Base-by-base conservation (phyloP, 1,139 yeast genomes). In the Entelexis sorbosivorans region DNA sequence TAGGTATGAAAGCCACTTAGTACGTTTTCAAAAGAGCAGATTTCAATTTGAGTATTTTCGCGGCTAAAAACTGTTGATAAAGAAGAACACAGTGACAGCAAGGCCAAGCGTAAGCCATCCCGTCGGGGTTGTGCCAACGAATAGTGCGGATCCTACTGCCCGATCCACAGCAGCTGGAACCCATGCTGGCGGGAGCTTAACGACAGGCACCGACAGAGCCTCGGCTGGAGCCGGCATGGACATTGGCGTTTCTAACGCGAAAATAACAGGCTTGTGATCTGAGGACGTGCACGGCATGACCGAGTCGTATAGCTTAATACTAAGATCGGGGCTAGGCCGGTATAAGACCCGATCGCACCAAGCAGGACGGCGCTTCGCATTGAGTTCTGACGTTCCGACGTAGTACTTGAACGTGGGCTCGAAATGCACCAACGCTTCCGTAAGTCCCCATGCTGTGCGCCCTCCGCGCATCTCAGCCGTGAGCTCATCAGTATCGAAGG, bases 331-430 rank as follows among this genome's bases (percentile, higher is more conserved):
- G 6, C 49, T 28, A 3, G 28, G 22, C 8, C 56, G 33, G 60
- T 70, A 85, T 44, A 88, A 63, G 3, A 88, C 77, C 49, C 96
- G 69, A 63, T 88, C 96, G 65, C 96, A 87, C 95, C 95, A 88
- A 3, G 95, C 82, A 0, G 96, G 94, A 2, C 72, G 70, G 53
- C 96, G 68, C 57, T 78, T 81, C 5, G 65, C 49, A 57, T 78
- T 76, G 64, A 76, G 83, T 0, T 78, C 73, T 17, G 39, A 45
- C 14, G 61, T 50, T 19, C 77, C 76, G 3, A 73, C 56, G 48
- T 67, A 64, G 62, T 71, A 84, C 66, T 88, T 88, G 69, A 82
- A 88, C 0, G 94, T 84, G 10, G 95, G 96, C 22, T 71, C 70
- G 64, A 88, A 88, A 0, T 61, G 62, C 14, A 88, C 73, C 17